Evolutionary conservation across 2,329 filamentous ascomycete species (phyloP), one percentile per base, ranked within the genome.

Genomic region (Atkinsonella hypoxylon): DNA sequence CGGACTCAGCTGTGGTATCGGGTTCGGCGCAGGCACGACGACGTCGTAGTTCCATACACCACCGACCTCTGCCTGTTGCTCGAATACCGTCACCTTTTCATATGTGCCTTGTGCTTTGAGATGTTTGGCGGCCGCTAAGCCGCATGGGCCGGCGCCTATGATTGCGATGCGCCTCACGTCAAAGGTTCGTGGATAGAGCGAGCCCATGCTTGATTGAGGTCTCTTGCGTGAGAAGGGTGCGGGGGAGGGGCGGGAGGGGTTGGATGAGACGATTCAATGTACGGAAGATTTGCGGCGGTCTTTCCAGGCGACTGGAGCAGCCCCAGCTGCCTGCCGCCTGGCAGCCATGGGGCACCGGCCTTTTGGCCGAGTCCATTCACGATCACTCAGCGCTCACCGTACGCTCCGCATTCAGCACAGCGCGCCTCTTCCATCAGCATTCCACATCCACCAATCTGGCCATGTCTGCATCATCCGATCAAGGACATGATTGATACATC

Each of bases 1-100:
- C 26, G 81, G 77, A 58, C 78, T 76, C n/a, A 80, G 80, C 62
- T 89, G 85, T 8, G 89, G 89, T 38, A 91, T 70, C 34, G 57
- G 75, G 57, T 61, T 75, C 53, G 62, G 70, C 57, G 58, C 76
- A 54, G 63, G 72, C 50, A 65, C 74, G 53, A 64, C 67, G 30
- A 72, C 70, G 55, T 76, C 82, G 65, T 94, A 89, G 60, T 89
- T 85, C 91, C 91, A 97, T 10, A 93, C 79, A 2, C 93, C 91
- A 51, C 89, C 91, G 7, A 85, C 78, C 45, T 79, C 75, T 43
- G 75, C 71, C 56, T 89, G 82, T 66, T 95, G 88, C 67, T 97
- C 93, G 60, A 86, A 94, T 39, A 96, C 67, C 53, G 82, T 78
- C 53, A 97, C 82, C 31, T 72, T 76, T 12, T 81, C 69, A 60